Percentiles rank a stretch among this genome's conserved stretches.
Conservation (phyloP, 352 stramenopile species). For the Pseudoperonospora humuli region DNA sequence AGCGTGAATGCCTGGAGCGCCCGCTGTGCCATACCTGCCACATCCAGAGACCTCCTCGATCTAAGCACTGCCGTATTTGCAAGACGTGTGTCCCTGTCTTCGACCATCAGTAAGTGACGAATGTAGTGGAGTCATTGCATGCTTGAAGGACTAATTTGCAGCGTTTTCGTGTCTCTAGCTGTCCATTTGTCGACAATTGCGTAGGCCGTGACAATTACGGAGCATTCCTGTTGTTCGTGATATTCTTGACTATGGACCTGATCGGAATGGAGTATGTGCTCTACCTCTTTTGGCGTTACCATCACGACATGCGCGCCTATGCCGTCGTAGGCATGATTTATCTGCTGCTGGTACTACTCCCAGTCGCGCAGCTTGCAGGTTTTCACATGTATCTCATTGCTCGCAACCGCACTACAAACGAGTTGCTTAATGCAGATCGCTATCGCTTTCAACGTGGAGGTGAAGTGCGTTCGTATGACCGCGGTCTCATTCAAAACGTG, state of each 20-base stretch:
- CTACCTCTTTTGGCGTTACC: slow-evolving; percentile 40
- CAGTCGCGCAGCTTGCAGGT: slow-evolving; percentile 40
- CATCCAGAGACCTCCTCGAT: slow-evolving; percentile 61
- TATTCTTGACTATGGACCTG: slow-evolving; percentile 36
- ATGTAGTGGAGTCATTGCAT: background rate
- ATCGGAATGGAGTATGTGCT: slow-evolving; percentile 51
- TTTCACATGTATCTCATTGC: slow-evolving; percentile 74
- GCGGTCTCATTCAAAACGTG: slow-evolving; percentile 35
- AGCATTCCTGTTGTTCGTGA: slow-evolving; percentile 61
- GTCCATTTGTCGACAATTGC: slow-evolving; percentile 98
- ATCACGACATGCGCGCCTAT: slow-evolving; percentile 29
- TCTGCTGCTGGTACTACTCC: slow-evolving; percentile 35
- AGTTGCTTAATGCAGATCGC: slow-evolving; percentile 62
- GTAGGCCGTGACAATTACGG: slow-evolving; percentile 97
- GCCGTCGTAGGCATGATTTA: slow-evolving; percentile 37
- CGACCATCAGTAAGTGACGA: slow-evolving; percentile 92
- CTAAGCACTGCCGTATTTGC: slow-evolving; percentile 88
- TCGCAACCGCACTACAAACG: slow-evolving; percentile 73
- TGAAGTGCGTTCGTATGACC: slow-evolving; percentile 37
- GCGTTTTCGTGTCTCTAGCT: slow-evolving; percentile 37
- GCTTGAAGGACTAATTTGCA: slow-evolving; percentile 5
- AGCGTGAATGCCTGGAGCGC: slow-evolving; percentile 37
- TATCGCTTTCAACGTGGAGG: slow-evolving; percentile 41
- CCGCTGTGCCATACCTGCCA: slow-evolving; percentile 82
- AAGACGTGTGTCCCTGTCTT: slow-evolving; percentile 93